Evolutionary conservation across 2,329 filamentous ascomycete genomes (phyloP).

Genomic region (Colletotrichum phormii): DNA sequence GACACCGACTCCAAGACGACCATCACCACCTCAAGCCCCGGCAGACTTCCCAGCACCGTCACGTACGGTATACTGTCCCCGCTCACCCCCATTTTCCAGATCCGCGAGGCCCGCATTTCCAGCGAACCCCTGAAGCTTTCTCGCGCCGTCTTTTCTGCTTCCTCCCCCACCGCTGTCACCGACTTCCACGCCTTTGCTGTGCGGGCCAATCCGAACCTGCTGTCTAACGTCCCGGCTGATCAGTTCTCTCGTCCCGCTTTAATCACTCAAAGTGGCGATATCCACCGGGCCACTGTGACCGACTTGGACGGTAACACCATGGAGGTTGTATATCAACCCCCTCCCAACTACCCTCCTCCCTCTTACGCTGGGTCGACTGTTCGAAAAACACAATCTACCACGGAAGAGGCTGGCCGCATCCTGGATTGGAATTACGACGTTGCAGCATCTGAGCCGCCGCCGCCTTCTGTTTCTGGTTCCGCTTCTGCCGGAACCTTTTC

Average conservation of each 20-base stretch:
- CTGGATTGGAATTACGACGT: slow-evolving; percentile 63
- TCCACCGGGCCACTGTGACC: slow-evolving; percentile 67
- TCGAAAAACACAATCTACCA: slow-evolving; percentile 49
- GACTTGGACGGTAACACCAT: slow-evolving; percentile 89
- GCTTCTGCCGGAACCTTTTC: background rate
- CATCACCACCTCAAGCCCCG: background rate
- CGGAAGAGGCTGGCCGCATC: slow-evolving; percentile 56
- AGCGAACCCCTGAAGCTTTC: slow-evolving; percentile 54
- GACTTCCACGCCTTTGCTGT: slow-evolving; percentile 79
- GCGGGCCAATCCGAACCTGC: slow-evolving; percentile 67
- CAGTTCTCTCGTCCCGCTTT: slow-evolving; percentile 56
- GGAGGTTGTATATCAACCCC: slow-evolving; percentile 74
- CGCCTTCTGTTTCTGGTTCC: background rate
- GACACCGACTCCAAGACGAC: background rate
- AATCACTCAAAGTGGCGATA: slow-evolving; percentile 46
- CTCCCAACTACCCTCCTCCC: slow-evolving; percentile 46
- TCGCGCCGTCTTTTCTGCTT: slow-evolving; percentile 75
- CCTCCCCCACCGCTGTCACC: slow-evolving; percentile 72
- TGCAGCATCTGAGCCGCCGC: slow-evolving; percentile 42
- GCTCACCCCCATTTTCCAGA: slow-evolving; percentile 55
- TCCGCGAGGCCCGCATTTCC: slow-evolving; percentile 55
- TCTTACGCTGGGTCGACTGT: slow-evolving; percentile 49
- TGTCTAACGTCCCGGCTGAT: slow-evolving; percentile 41
- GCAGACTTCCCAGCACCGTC: slow-evolving; percentile 46
- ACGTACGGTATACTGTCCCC: slow-evolving; percentile 54